Base-by-base conservation (phyloP, 306 rosid genomes). In the Malus fusca region DNA sequence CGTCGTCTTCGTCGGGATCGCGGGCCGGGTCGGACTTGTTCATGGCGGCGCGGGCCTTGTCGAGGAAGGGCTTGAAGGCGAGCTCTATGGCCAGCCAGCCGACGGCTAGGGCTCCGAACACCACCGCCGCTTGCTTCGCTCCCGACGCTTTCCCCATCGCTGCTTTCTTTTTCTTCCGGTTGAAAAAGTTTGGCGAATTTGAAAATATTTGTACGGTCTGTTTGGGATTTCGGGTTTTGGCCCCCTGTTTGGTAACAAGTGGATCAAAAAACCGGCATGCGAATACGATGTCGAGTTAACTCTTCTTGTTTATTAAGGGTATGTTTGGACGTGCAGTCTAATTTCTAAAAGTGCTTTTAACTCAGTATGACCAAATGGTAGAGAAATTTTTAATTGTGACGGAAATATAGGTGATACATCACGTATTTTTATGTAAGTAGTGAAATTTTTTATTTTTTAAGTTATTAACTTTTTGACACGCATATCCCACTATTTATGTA, bases 11-110 rank as follows among this genome's bases (percentile, higher is more conserved):
- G 51, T 93, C 98, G 12, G 92, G 92, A 69, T 92, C 99, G 0
- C 71, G 89, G 69, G 89, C 59, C 14, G 93, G 92, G 89, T 95
- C 97, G 18, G 97, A 85, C 73, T 87, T 88, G 82, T 85, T 86
- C 33, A 95, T 82, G 48, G 90, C 83, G 13, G 79, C 69, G 1
- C 98, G 95, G 18, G 85, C 66, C 76, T 80, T 88, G 69, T 71
- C 77, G 21, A 92, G 93, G 70, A 88, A 82, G 75, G 97, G 97
- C 74, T 92, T 92, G 84, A 92, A 69, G 25, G 96, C 97, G 12
- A 90, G 73, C 86, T 95, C 97, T 3, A 95, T 84, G 44, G 96
- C 88, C 15, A 88, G 70, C 97, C 99, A 95, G 0, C 70, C 97
- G 37, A 33, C 37, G 37, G 37, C 37, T 33, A 92, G 88, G 85